These are phyloP conservation scores for Fusarium xyrophilum DNA, from an alignment of 2,329 filamentous ascomycete species.

Conservation along the genomic window DNA sequence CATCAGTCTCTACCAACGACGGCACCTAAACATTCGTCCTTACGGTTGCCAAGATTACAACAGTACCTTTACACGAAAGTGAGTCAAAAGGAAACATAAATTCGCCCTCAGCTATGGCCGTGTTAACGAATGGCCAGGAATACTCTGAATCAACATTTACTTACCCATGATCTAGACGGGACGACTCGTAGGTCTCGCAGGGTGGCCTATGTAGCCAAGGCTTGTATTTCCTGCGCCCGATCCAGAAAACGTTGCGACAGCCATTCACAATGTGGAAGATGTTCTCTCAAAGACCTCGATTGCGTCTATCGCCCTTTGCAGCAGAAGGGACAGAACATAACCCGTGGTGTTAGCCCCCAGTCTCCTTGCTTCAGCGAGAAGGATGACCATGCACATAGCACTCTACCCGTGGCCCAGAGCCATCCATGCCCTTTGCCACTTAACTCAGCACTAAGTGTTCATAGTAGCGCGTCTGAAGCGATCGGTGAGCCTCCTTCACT, in stretches of 20 bases:
- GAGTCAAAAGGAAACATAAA: not conserved
- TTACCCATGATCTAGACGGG: not conserved
- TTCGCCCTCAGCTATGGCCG: fast-evolving
- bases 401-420: not conserved
- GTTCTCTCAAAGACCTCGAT: not conserved
- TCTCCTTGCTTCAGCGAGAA: not conserved
- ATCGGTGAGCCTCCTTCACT: not conserved
- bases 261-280: not conserved
- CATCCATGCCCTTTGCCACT: not conserved
- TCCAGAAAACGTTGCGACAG: not conserved
- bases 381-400: not conserved
- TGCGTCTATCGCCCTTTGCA: not conserved
- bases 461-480: not conserved
- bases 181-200: not conserved
- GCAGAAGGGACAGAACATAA: not conserved
- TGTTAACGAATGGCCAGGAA: not conserved
- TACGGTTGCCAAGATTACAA: not conserved
- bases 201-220: not conserved
- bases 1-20: slow-evolving; percentile 14
- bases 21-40: not conserved
- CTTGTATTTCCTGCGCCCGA: not conserved
- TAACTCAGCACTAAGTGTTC: too few relatives aligned
- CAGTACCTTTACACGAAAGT: not conserved
- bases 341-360: too few relatives aligned
- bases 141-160: not conserved